Evolutionary conservation across 1,284 basidiomycete species (phyloP).

Genomic region (Garcileccinum viscosum): DNA sequence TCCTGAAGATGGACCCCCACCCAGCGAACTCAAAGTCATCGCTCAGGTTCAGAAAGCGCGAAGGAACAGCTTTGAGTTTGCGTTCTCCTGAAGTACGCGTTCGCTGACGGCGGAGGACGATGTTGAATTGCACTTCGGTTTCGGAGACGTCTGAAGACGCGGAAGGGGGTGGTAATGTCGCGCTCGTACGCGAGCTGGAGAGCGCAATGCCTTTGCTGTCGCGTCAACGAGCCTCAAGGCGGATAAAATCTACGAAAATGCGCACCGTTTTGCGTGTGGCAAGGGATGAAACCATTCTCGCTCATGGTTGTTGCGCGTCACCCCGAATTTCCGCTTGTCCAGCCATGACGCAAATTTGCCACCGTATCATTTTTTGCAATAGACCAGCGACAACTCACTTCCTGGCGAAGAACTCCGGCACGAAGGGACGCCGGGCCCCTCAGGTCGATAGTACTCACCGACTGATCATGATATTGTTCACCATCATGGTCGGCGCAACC

Average conservation of each 20-base stretch:
- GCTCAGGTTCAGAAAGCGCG: conserved; percentile 66
- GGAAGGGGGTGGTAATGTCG: not conserved
- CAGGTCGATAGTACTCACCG: too few relatives aligned
- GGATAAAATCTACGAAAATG: not conserved
- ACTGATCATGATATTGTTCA: too few relatives aligned
- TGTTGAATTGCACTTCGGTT: conserved; percentile 43
- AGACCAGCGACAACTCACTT: too few relatives aligned
- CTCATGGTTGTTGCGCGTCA: not conserved
- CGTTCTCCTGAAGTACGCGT: conserved; percentile 49
- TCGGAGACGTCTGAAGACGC: not conserved
- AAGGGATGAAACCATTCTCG: not conserved
- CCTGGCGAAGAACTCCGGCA: too few relatives aligned
- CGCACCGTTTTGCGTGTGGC: not conserved
- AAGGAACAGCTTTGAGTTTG: conserved; percentile 55
- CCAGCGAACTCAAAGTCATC: conserved; percentile 72
- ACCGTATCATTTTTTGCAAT: too few relatives aligned
- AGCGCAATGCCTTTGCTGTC: not conserved
- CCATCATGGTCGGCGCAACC: too few relatives aligned
- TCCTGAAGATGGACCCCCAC: conserved; percentile 60
- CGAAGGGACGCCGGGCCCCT: too few relatives aligned
- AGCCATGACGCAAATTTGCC: too few relatives aligned
- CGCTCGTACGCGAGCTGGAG: not conserved
- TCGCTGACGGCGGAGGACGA: conserved; percentile 64
- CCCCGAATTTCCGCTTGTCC: too few relatives aligned
- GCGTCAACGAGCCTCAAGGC: not conserved